A percentile compares a stretch with the other conserved stretches of the same genome.
Evolutionary conservation across 345 rosid genomes (phyloP).

Genomic region (Capsella bursapastoris): DNA sequence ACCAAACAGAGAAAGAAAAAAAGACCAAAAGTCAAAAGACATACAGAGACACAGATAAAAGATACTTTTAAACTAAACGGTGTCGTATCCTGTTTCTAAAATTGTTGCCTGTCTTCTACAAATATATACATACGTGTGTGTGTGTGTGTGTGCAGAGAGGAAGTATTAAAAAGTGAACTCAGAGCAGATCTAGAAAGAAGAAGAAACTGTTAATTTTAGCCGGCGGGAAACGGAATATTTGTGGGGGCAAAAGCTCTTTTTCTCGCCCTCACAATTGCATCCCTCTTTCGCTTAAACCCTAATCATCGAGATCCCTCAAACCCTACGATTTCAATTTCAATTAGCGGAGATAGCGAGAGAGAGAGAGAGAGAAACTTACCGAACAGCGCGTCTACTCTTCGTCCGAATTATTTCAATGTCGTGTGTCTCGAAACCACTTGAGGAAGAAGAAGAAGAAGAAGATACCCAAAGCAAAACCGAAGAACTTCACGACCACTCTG

Average conservation of each 20-base stretch:
- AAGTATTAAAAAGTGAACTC: background rate
- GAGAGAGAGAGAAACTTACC: background rate
- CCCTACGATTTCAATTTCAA: background rate
- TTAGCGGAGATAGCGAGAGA: background rate
- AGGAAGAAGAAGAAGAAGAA: slow-evolving; percentile 38
- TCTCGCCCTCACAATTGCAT: slow-evolving; percentile 45
- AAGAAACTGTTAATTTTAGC: slow-evolving; percentile 11
- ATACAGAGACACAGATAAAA: background rate
- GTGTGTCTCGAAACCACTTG: slow-evolving; percentile 18
- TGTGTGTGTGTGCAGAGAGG: background rate
- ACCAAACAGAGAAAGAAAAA: background rate
- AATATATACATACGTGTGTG: background rate
- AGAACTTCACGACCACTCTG: slow-evolving; percentile 43
- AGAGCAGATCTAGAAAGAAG: slow-evolving; percentile 29
- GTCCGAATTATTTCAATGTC: slow-evolving; percentile 42
- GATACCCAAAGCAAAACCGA: slow-evolving; percentile 41
- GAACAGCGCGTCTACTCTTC: background rate
- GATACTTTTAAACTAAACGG: background rate
- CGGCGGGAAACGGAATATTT: slow-evolving; percentile 68
- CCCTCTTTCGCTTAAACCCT: slow-evolving; percentile 47
- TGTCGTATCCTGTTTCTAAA: background rate
- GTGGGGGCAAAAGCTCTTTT: slow-evolving; percentile 32
- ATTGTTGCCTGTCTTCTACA: background rate
- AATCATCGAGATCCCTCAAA: slow-evolving; percentile 17
- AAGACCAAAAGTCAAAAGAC: background rate